Evolutionary conservation across 805 yeast species (phyloP).

Genomic region (Clavispora asparagi): DNA sequence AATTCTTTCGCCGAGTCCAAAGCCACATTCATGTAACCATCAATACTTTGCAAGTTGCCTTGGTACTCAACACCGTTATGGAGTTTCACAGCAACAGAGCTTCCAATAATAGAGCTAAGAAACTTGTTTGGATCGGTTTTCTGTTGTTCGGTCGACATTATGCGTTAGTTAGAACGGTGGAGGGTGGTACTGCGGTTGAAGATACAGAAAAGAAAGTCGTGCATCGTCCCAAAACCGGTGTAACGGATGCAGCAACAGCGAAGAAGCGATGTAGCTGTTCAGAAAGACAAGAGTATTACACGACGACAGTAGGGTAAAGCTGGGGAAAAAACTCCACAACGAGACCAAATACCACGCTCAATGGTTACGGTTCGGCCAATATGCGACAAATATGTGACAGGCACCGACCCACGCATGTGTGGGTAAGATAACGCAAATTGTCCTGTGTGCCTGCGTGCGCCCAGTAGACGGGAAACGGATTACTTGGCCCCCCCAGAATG

Average conservation of each 20-base stretch:
- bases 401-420: background rate
- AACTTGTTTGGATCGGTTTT: constrained; percentile 70
- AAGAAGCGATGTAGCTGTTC: background rate
- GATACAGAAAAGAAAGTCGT: background rate
- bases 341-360: no score
- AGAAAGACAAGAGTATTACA: no score
- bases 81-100: constrained; percentile 74
- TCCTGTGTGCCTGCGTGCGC: background rate
- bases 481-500: no score
- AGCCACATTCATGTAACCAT: constrained; percentile 95
- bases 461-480: background rate
- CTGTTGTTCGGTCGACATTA: constrained; percentile 3
- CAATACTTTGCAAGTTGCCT: constrained; percentile 71
- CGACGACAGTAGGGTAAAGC: no score
- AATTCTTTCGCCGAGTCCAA: constrained; percentile 71
- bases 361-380: background rate
- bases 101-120: constrained; percentile 72
- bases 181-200: constrained; percentile 2
- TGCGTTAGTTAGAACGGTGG: background rate
- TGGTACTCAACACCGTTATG: constrained; percentile 80
- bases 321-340: no score
- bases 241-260: no score
- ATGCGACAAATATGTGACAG: background rate
- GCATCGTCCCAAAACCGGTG: background rate
- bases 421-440: background rate